These are phyloP conservation scores for Mycosphaerelloides madeirae DNA, from an alignment of 2,329 filamentous ascomycete species.

Conservation along the genomic window DNA sequence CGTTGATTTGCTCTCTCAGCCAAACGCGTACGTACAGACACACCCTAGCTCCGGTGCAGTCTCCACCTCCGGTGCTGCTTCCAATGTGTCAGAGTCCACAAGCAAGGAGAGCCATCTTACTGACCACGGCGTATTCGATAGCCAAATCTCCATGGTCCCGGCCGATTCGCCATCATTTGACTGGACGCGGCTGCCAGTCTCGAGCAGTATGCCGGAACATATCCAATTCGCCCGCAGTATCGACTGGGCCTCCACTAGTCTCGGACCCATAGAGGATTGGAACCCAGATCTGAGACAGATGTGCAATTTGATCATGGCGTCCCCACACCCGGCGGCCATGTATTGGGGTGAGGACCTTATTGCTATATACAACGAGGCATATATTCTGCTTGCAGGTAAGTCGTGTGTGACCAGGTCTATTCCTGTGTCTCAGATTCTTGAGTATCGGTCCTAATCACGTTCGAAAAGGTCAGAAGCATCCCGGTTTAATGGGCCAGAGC, in stretches of 20 bases:
- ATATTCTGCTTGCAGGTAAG: conserved; percentile 62
- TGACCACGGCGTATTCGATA: conserved; percentile 18
- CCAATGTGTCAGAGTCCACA: conserved; percentile 9
- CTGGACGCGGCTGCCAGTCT: conserved; percentile 69
- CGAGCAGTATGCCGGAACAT: conserved; percentile 61
- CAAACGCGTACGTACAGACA: conserved; percentile 25
- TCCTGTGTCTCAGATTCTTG: no score
- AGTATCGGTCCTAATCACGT: no score
- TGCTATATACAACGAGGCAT: conserved; percentile 68
- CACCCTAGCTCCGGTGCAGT: conserved; percentile 7
- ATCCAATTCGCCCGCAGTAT: conserved; percentile 66
- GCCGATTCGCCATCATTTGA: conserved; percentile 59
- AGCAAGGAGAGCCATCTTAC: conserved; percentile 11
- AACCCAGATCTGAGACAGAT: conserved; percentile 66
- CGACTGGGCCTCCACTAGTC: conserved; percentile 67
- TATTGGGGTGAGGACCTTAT: conserved; percentile 48
- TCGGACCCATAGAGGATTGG: conserved; percentile 72
- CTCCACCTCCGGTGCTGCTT: conserved; percentile 13
- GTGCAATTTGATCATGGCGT: conserved; percentile 78
- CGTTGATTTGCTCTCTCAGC: conserved; percentile 20
- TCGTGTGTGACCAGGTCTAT: no score
- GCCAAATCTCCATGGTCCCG: conserved; percentile 23
- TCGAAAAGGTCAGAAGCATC: conserved; percentile 78
- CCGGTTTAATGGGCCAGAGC: conserved; percentile 65
- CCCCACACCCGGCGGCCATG: conserved; percentile 52